Percentiles rank a stretch among this genome's conserved stretches.
Evolutionary conservation across 2,329 filamentous ascomycete species (phyloP).

Genomic region (Fusarium armeniacum): DNA sequence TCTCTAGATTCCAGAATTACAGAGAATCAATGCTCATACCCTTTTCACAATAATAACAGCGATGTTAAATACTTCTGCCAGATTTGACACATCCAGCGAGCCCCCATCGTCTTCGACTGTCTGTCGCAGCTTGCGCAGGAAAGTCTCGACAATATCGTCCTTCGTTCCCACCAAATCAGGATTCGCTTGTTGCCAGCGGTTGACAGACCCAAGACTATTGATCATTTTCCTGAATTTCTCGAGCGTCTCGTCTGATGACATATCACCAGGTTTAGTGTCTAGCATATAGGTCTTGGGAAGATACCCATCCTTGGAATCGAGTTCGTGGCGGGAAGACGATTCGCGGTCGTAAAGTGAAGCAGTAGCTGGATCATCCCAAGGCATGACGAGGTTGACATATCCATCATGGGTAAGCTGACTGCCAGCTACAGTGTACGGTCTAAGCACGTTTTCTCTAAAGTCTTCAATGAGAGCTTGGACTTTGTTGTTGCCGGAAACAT

Average conservation of each 20-base stretch:
- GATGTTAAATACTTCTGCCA: background rate
- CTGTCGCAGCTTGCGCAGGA: background rate
- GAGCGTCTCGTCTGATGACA: accelerated
- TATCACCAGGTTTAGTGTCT: accelerated
- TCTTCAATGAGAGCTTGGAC: background rate
- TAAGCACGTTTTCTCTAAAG: background rate
- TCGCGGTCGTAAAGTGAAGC: background rate
- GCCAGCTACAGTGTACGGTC: background rate
- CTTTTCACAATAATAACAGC: slow-evolving; percentile 6
- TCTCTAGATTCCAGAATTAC: too few relatives aligned
- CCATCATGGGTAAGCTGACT: background rate
- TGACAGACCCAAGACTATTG: background rate
- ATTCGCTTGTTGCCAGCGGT: slow-evolving; percentile 19
- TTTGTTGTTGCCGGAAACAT: accelerated
- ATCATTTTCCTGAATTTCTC: slow-evolving; percentile 1
- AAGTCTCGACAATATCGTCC: background rate
- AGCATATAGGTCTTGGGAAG: accelerated
- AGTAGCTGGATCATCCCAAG: slow-evolving; percentile 2
- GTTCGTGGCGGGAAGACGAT: background rate
- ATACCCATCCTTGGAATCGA: background rate
- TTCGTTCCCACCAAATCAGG: background rate
- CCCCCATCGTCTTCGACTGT: background rate
- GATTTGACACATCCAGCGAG: background rate
- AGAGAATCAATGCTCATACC: background rate
- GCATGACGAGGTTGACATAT: slow-evolving; percentile 15